A percentile compares a stretch with the other conserved stretches of the same genome.
These are phyloP conservation scores for Zopfia rhizophila DNA, from an alignment of 2,329 filamentous ascomycete species.

Conservation along the genomic window DNA sequence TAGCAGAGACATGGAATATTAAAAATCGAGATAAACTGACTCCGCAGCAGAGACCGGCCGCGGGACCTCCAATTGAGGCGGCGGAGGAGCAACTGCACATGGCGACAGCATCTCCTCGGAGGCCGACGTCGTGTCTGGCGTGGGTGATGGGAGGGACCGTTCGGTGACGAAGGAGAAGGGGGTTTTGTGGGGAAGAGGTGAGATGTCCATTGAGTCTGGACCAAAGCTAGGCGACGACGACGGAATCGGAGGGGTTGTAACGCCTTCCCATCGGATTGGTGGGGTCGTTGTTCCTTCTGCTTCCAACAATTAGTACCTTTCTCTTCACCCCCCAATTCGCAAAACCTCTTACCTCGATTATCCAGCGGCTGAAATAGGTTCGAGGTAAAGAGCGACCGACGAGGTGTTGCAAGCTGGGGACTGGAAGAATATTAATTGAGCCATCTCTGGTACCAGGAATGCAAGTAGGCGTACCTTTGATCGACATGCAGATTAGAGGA, in stretches of 20 bases:
- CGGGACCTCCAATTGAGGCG: slow-evolving; percentile 43
- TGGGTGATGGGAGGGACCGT: slow-evolving; percentile 77
- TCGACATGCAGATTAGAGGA: slow-evolving; percentile 98
- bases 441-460: slow-evolving; percentile 23
- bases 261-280: slow-evolving; percentile 66
- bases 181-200: slow-evolving; percentile 88
- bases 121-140: slow-evolving; percentile 64
- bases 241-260: slow-evolving; percentile 84
- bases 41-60: slow-evolving; percentile 50
- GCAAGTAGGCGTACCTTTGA: slow-evolving; percentile 75
- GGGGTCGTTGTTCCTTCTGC: slow-evolving; percentile 58
- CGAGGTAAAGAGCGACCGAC: slow-evolving; percentile 83
- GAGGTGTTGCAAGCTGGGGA: slow-evolving; percentile 83
- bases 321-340: slow-evolving; percentile 18
- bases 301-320: slow-evolving; percentile 41
- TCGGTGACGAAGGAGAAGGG: slow-evolving; percentile 70
- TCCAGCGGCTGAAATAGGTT: slow-evolving; percentile 71
- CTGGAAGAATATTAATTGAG: slow-evolving; percentile 63
- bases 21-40: slow-evolving; percentile 36
- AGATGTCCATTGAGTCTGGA: slow-evolving; percentile 90
- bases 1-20: slow-evolving; percentile 23
- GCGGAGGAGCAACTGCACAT: slow-evolving; percentile 41
- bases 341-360: slow-evolving; percentile 65
- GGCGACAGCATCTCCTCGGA: slow-evolving; percentile 58
- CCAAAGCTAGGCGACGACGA: slow-evolving; percentile 81